Evolutionary conservation across 2,329 filamentous ascomycete species (phyloP).

Genomic region (Cladosporium austrohemisphaericum): DNA sequence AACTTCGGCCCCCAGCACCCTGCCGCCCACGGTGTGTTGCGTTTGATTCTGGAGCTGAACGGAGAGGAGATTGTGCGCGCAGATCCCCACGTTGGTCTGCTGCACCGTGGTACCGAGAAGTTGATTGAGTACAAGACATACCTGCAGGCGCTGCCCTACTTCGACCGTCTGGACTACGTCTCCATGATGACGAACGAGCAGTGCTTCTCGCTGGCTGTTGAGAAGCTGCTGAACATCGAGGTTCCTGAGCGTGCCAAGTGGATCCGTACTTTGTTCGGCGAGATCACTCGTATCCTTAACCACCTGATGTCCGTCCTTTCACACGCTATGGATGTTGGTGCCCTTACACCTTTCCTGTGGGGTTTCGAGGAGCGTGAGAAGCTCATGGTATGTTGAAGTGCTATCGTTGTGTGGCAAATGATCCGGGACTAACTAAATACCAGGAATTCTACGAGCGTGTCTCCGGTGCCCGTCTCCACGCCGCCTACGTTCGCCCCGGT

Average conservation of each 20-base stretch:
- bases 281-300: constrained; percentile 91
- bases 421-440: background rate
- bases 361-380: constrained; percentile 99
- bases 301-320: constrained; percentile 97
- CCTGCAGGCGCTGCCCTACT: constrained; percentile 95
- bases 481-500: constrained; percentile 92
- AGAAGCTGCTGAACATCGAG: constrained; percentile 97
- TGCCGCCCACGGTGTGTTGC: constrained; percentile 94
- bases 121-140: constrained; percentile 99
- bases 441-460: constrained; percentile 99
- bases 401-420: constrained; percentile 2
- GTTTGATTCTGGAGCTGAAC: constrained; percentile 94
- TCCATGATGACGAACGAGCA: constrained; percentile 99
- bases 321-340: constrained; percentile 98
- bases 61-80: constrained; percentile 96
- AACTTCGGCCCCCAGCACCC: constrained; percentile 99
- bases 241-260: constrained; percentile 94
- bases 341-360: constrained; percentile 97
- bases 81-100: constrained; percentile 92
- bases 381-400: constrained; percentile 72
- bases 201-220: constrained; percentile 89
- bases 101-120: constrained; percentile 98
- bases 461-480: constrained; percentile 93
- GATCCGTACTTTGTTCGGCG: constrained; percentile 92
- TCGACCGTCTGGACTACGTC: constrained; percentile 97